Evolutionary conservation across 129 eudicot genomes (phyloP).

Genomic region (Heracleum sosnowskyi): DNA sequence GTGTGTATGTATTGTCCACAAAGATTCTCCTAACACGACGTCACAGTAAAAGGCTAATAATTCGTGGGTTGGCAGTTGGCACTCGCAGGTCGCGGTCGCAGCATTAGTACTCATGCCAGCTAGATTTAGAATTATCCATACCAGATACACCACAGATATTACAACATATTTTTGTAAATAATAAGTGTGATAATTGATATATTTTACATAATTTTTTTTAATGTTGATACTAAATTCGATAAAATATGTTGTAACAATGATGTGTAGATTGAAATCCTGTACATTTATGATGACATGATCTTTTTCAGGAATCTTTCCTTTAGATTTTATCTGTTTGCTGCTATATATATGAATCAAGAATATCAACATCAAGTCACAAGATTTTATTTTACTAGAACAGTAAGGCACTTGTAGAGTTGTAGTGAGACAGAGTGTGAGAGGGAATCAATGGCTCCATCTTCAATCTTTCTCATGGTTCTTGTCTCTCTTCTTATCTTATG

Average conservation of each 20-base stretch:
- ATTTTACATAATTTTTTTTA: too few relatives aligned
- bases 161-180: too few relatives aligned
- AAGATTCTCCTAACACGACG: neutral
- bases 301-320: neutral
- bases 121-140: too few relatives aligned
- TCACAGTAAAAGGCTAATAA: neutral
- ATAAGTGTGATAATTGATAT: too few relatives aligned
- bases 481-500: constrained; percentile 8
- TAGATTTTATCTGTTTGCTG: neutral
- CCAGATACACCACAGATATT: too few relatives aligned
- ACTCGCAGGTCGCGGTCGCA: too few relatives aligned
- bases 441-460: constrained; percentile 18
- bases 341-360: neutral
- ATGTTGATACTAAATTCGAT: too few relatives aligned
- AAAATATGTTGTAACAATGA: too few relatives aligned
- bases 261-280: too few relatives aligned
- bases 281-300: neutral
- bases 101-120: neutral
- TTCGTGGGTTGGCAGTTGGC: neutral
- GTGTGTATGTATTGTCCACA: neutral
- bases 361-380: neutral
- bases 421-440: neutral
- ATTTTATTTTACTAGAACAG: neutral
- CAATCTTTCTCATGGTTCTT: constrained; percentile 10
- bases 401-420: neutral